Conservation (phyloP, 1,139 yeast species). For the Hanseniaspora sp. region DNA sequence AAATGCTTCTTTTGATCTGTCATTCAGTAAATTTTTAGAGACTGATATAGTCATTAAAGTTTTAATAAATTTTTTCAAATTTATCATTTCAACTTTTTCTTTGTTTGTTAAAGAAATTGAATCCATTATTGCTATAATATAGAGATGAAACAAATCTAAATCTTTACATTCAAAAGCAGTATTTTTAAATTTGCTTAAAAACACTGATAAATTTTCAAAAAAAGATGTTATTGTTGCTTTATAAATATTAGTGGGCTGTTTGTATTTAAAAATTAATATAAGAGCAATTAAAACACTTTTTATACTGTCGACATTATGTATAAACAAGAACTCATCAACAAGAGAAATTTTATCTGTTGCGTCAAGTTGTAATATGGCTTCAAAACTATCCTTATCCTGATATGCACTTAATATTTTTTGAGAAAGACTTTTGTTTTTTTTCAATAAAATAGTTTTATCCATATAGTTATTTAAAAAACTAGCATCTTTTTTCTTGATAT, state of each 20-base stretch:
- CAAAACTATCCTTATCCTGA: not conserved
- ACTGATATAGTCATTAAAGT: not conserved
- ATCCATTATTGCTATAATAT: not conserved
- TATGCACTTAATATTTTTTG: not conserved
- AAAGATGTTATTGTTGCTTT: not conserved
- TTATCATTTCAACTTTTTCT: not conserved
- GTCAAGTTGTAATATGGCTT: not conserved
- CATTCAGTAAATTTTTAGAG: not conserved
- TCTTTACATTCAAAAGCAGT: not conserved
- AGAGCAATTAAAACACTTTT: not conserved
- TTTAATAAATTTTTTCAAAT: not conserved
- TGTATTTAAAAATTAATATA: not conserved
- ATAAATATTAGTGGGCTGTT: not conserved
- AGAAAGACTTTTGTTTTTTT: not conserved
- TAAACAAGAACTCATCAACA: not conserved
- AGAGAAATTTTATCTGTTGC: not conserved
- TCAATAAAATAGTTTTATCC: not conserved
- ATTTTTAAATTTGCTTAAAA: not conserved
- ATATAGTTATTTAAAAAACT: not conserved
- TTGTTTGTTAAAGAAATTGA: not conserved
- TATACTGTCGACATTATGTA: not conserved
- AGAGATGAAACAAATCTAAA: not conserved
- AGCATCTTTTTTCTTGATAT: not conserved
- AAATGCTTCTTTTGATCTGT: constrained; percentile 1
- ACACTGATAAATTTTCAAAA: not conserved